Base-by-base conservation (phyloP, 495 filamentous ascomycete genomes). In the Penicillium malachiteum region DNA sequence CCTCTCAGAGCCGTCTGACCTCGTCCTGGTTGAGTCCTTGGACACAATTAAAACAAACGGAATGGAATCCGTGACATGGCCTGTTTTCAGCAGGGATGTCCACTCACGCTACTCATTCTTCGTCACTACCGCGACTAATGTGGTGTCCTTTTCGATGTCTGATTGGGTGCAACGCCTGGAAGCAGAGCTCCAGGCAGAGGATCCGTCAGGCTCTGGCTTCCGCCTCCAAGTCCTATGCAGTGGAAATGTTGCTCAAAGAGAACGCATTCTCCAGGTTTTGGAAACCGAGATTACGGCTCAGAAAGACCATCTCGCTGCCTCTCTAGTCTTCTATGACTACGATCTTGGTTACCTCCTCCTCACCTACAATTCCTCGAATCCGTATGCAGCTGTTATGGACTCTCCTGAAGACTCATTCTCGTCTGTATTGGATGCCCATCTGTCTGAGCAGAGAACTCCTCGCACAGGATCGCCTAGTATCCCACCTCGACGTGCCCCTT, bases 341-440 rank as follows among this genome's bases (percentile, higher is more conserved):
- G 86, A 91, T 58, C 72, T 95, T 42, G 91, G 90, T 49, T 88
- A 92, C 60, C 79, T 95, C 39, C 73, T 97, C 37, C 75, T 96
- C 37, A 91, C 91, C 0, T 78, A 81, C n/a, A 79, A 81, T 6
- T 71, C 80, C 18, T 78, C 81, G 30, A 76, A 83, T 49, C 84
- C 91, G 1, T 75, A 86, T 56, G 84, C 84, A 11, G 72, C 86
- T 5, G 75, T 81, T 35, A 84, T 95, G 63, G 90, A 93, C 50
- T 63, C 79, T 2, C 87, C 89, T 3, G 72, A 78, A 34, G 74
- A 73, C 43, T 51, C 71, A 9, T 55, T 73, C 32, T 64, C 65
- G 8, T 62, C 56, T 31, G 52, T 70, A 5, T 49, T 64, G 18
- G 68, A 78, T 5, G 65, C 14, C 61, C 49, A 66, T 61, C 13